Percentiles rank a stretch among this genome's conserved stretches.
These are phyloP conservation scores for Mycena pura DNA, from an alignment of 768 basidiomycete genomes.

Conservation along the genomic window DNA sequence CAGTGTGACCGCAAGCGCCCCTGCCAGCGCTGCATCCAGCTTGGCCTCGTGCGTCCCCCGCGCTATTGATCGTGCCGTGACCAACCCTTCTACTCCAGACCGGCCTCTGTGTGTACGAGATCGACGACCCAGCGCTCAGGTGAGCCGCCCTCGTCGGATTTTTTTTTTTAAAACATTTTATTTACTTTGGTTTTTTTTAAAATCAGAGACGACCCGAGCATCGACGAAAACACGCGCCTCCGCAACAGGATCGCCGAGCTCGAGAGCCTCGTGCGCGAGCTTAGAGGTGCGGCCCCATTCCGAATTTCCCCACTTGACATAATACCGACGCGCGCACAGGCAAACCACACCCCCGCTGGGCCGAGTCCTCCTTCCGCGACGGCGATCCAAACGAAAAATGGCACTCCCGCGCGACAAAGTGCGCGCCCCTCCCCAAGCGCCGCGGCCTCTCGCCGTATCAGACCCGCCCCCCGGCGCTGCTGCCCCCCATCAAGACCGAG, in stretches of 20 bases:
- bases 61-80: not conserved
- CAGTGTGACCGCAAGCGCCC: slow-evolving; percentile 93
- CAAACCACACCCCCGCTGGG: slow-evolving; percentile 89
- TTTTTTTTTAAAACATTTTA: no score
- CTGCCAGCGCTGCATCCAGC: slow-evolving; percentile 88
- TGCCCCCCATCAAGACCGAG: slow-evolving; percentile 70
- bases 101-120: slow-evolving; percentile 93
- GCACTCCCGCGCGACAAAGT: slow-evolving; percentile 84
- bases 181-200: no score
- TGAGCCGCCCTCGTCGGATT: slow-evolving; percentile 39
- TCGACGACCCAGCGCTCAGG: slow-evolving; percentile 87
- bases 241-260: slow-evolving; percentile 91
- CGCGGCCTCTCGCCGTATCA: slow-evolving; percentile 33
- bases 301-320: slow-evolving; percentile 1
- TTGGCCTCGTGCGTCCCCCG: slow-evolving; percentile 68
- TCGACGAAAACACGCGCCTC: slow-evolving; percentile 88
- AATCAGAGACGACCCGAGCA: slow-evolving; percentile 85
- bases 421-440: slow-evolving; percentile 52
- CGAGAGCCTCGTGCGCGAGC: slow-evolving; percentile 88
- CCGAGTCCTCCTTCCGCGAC: slow-evolving; percentile 78
- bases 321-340: slow-evolving; percentile 47
- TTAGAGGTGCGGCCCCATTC: slow-evolving; percentile 81
- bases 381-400: slow-evolving; percentile 85
- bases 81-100: slow-evolving; percentile 57
- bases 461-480: slow-evolving; percentile 29